Evolutionary conservation across 2,329 filamentous ascomycete genomes (phyloP).

Genomic region (Aspergillus quadrilineatus): DNA sequence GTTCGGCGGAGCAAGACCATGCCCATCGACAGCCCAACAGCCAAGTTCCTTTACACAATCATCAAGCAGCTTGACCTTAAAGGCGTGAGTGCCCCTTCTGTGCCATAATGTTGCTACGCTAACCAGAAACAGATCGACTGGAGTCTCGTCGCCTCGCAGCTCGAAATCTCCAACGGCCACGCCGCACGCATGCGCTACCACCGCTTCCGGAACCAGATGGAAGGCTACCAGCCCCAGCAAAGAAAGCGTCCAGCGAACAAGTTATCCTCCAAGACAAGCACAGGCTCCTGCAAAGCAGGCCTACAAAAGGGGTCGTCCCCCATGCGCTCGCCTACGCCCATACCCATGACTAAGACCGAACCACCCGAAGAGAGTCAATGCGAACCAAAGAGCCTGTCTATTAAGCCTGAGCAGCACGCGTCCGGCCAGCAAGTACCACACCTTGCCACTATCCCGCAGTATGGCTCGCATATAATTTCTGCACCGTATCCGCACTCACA

Average conservation of each 20-base stretch:
- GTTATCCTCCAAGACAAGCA: slow-evolving; percentile 12
- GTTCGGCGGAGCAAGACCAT: slow-evolving; percentile 45
- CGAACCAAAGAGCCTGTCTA: slow-evolving; percentile 11
- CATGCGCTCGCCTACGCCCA: background rate
- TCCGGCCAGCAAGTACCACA: background rate
- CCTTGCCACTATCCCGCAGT: slow-evolving; percentile 17
- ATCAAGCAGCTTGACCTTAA: slow-evolving; percentile 57
- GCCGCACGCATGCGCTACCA: slow-evolving; percentile 59
- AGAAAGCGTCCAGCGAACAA: slow-evolving; percentile 30
- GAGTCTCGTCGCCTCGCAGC: slow-evolving; percentile 50
- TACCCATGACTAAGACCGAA: slow-evolving; percentile 18
- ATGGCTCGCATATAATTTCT: background rate
- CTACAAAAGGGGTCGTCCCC: slow-evolving; percentile 9
- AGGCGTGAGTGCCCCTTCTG: slow-evolving; percentile 37
- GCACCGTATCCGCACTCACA: background rate
- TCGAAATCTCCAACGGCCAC: slow-evolving; percentile 57
- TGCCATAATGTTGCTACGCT: slow-evolving; percentile 13
- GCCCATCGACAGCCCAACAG: slow-evolving; percentile 51
- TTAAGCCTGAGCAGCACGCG: slow-evolving; percentile 27
- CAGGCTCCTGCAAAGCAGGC: slow-evolving; percentile 16
- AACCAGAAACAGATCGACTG: slow-evolving; percentile 50
- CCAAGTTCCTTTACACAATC: slow-evolving; percentile 56
- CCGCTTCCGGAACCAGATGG: slow-evolving; percentile 55
- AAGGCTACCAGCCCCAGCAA: slow-evolving; percentile 38
- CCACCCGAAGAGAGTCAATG: background rate